Evolutionary conservation across 2,329 filamentous ascomycete species (phyloP), one percentile per base, ranked within the genome.

Genomic region (Colletotrichum liaoningense): DNA sequence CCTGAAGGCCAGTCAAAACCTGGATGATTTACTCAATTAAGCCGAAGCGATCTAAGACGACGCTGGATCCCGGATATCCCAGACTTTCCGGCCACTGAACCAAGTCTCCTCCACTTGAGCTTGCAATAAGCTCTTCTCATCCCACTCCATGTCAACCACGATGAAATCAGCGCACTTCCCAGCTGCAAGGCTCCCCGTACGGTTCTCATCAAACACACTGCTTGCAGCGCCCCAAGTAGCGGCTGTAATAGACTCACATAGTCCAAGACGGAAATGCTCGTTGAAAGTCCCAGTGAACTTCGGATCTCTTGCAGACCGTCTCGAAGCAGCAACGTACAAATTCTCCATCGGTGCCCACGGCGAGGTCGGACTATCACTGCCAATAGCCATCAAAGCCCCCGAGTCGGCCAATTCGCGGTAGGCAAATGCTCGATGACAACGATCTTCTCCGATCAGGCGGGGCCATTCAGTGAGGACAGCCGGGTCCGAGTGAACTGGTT

Each of bases 401-500:
- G 83, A 83, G 56, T 89, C 87, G 2, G 85, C 84, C 46, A 92
- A 91, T 59, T 92, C 90, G 55, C 86, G 85, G 79, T 93, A 93
- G 0, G 91, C 89, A 77, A 93, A 93, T 0, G 90, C 90, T 16
- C 90, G 84, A 63, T 83, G 84, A 81, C 90, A 89, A 1, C 90
- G 84, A 19, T 86, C 81, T 12, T 81, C 78, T 1, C 89, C 90
- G 4, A 93, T 81, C 19, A 93, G 84, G 8, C 83, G 81, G 0
- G 89, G 89, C 89, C 91, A 93, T 0, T 89, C 90, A 33, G 86
- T 83, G 3, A 93, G 81, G 68, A 92, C 90, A 0, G 90, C 88
- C 0, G 91, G 91, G 71, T 91, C 89, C 1, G 88, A 84, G 74
- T 91, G 89, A 0, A 90, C 89, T 0, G 89, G 87, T 76, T 91